A percentile compares a stretch with the other conserved stretches of the same genome.
These are phyloP conservation scores for Ceratobasidium sp. DNA, from an alignment of 1,284 basidiomycete genomes.

Conservation along the genomic window DNA sequence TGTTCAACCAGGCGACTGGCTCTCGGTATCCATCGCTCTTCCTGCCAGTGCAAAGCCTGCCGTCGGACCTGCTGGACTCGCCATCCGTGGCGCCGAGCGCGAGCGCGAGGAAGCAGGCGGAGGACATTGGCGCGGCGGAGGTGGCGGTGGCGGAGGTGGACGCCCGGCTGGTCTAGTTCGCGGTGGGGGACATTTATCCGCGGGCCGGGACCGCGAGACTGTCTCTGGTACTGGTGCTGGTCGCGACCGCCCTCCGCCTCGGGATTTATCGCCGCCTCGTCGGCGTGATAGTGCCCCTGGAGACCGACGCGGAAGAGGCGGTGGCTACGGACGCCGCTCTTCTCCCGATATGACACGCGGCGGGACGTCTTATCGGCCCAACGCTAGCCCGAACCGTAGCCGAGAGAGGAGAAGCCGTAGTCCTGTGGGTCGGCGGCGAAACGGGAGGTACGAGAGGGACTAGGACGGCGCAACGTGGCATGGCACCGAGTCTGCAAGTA, in stretches of 20 bases:
- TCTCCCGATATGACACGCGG: conserved; percentile 43
- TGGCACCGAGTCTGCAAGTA: no score
- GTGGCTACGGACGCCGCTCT: conserved; percentile 30
- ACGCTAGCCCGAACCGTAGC: conserved; percentile 26
- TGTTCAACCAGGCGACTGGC: conserved; percentile 81
- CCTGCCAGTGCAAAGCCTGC: conserved; percentile 57
- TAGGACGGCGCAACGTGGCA: neutral
- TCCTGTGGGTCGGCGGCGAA: conserved; percentile 32
- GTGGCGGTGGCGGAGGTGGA: conserved; percentile 36
- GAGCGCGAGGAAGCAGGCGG: conserved; percentile 33
- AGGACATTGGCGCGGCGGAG: conserved; percentile 48
- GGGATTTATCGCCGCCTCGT: conserved; percentile 34
- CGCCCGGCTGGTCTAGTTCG: conserved; percentile 43
- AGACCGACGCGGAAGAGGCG: neutral
- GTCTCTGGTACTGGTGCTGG: neutral
- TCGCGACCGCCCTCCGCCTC: conserved; percentile 7
- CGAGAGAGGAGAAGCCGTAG: conserved; percentile 42
- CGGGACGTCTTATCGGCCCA: conserved; percentile 30
- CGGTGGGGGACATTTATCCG: conserved; percentile 32
- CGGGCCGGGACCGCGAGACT: conserved; percentile 28
- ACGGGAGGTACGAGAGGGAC: conserved; percentile 37
- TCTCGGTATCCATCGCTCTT: conserved; percentile 75
- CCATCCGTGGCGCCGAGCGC: conserved; percentile 35
- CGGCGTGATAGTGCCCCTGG: neutral
- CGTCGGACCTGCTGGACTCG: conserved; percentile 12